A percentile compares a stretch with the other conserved stretches of the same genome.
Evolutionary conservation across 192 early-diverging fungal species (phyloP).

Genomic region (Geosiphon pyriformis): DNA sequence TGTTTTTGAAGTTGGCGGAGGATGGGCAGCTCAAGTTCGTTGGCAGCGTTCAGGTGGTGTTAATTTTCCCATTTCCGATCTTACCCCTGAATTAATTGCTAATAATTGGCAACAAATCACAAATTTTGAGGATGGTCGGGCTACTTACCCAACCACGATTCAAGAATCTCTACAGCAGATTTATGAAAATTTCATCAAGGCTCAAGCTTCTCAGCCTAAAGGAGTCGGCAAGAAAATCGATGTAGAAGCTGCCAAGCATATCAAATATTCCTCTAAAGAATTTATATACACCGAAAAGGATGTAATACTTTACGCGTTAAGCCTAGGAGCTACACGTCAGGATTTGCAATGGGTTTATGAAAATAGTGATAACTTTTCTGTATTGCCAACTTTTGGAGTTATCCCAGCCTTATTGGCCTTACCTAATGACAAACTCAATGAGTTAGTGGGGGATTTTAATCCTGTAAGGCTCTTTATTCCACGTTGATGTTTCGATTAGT

Average conservation of each 20-base stretch:
- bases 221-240: constrained; percentile 48
- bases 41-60: constrained; percentile 95
- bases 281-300: constrained; percentile 85
- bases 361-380: constrained; percentile 73
- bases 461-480: constrained; percentile 36
- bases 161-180: constrained; percentile 77
- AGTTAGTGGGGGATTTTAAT: constrained; percentile 74
- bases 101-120: constrained; percentile 72
- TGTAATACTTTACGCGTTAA: constrained; percentile 90
- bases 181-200: constrained; percentile 78
- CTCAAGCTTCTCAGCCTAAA: constrained; percentile 26
- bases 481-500: too few relatives aligned
- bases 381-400: constrained; percentile 91
- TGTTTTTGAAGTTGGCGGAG: constrained; percentile 94
- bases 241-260: constrained; percentile 57
- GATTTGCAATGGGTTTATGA: constrained; percentile 94
- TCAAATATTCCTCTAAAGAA: constrained; percentile 44
- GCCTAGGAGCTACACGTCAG: constrained; percentile 81
- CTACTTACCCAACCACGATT: constrained; percentile 76
- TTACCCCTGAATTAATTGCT: constrained; percentile 84
- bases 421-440: constrained; percentile 62
- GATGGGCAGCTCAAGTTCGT: constrained; percentile 92
- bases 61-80: constrained; percentile 79
- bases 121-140: constrained; percentile 94
- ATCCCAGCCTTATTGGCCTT: constrained; percentile 73